Evolutionary conservation across 306 rosid genomes (phyloP).

Genomic region (Vicia villosa): DNA sequence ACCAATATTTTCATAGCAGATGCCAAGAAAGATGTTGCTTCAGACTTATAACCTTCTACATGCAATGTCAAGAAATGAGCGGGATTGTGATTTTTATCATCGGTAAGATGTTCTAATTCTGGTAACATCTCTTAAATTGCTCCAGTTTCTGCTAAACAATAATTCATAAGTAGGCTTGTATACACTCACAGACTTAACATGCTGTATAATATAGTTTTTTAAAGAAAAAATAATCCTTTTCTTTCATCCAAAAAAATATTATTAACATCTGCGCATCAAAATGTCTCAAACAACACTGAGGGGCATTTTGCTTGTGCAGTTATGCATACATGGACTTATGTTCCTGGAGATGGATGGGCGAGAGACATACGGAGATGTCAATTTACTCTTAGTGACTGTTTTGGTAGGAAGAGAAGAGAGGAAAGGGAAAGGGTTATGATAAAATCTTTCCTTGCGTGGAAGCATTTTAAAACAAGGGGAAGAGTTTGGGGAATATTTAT

Average conservation of each 20-base stretch:
- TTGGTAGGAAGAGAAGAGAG: not conserved
- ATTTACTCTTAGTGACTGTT: not conserved
- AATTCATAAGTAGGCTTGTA: not conserved
- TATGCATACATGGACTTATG: constrained; percentile 22
- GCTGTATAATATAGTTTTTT: constrained; percentile 19
- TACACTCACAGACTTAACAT: not conserved
- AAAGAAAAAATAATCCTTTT: not conserved
- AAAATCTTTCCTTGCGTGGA: not conserved
- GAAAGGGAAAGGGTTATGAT: not conserved
- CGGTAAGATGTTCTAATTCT: constrained; percentile 57
- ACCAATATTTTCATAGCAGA: constrained; percentile 55
- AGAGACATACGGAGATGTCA: not conserved
- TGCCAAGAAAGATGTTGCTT: constrained; percentile 98
- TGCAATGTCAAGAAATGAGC: constrained; percentile 85
- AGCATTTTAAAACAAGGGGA: not conserved
- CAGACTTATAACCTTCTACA: constrained; percentile 88
- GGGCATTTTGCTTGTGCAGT: constrained; percentile 21
- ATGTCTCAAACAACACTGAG: constrained; percentile 17
- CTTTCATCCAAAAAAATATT: not conserved
- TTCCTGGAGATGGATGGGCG: not conserved
- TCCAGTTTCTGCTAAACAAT: constrained; percentile 23
- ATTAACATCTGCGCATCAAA: constrained; percentile 20
- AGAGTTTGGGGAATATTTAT: constrained; percentile 5
- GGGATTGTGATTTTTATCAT: constrained; percentile 98
- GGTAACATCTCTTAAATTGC: constrained; percentile 28